A percentile compares a stretch with the other conserved stretches of the same genome.
Conservation (phyloP, 345 rosid genomes). For the Theobroma cacao region DNA sequence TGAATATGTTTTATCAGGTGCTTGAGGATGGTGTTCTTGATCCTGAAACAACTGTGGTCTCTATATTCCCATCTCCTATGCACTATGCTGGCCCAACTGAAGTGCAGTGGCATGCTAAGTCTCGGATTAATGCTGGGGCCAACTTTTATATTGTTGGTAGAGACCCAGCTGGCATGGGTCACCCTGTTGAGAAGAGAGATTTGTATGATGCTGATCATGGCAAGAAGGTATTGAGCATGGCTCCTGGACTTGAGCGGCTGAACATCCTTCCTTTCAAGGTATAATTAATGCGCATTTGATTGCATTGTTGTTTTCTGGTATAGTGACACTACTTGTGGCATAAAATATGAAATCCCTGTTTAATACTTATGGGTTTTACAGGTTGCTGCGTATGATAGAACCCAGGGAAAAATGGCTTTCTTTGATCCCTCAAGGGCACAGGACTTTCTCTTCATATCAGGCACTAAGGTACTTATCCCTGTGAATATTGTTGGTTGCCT, state of each 20-base stretch:
- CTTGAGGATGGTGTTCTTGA: conserved; percentile 97
- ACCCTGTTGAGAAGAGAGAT: conserved; percentile 92
- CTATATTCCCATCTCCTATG: conserved; percentile 99
- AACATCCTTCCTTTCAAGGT: conserved; percentile 98
- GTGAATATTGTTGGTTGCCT: background rate
- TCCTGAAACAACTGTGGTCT: conserved; percentile 96
- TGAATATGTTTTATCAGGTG: conserved; percentile 48
- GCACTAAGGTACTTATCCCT: conserved; percentile 68
- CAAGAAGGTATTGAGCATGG: conserved; percentile 95
- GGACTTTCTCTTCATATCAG: conserved; percentile 92
- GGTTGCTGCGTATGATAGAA: conserved; percentile 96
- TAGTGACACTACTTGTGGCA: background rate
- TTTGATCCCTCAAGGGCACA: conserved; percentile 88
- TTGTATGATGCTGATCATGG: conserved; percentile 98
- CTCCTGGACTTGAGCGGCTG: conserved; percentile 92
- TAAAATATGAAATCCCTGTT: background rate
- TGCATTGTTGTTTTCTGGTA: background rate
- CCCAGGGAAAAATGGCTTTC: conserved; percentile 98
- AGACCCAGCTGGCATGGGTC: conserved; percentile 99
- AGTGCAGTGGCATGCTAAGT: conserved; percentile 99
- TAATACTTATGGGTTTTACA: conserved; percentile 17
- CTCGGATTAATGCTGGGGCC: conserved; percentile 97
- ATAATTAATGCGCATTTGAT: conserved; percentile 10
- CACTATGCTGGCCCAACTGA: conserved; percentile 99
- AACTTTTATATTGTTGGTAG: conserved; percentile 99